Conservation (phyloP, 495 filamentous ascomycete species). For the Trichoderma erinaceum region DNA sequence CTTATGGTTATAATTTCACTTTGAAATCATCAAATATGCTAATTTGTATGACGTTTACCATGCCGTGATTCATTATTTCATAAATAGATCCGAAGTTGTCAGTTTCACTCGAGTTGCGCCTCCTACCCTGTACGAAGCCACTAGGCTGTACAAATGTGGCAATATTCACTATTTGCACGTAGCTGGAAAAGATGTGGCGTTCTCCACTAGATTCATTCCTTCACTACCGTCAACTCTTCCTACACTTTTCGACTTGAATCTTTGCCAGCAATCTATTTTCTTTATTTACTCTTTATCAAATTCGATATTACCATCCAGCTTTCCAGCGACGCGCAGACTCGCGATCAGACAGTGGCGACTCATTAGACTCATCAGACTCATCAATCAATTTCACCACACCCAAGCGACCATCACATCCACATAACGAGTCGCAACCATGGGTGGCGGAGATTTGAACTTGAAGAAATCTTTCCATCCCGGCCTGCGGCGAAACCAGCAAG, state of each 20-base stretch:
- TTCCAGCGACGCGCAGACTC: not conserved
- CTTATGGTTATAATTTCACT: too few relatives aligned
- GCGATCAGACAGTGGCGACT: not conserved
- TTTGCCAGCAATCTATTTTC: not conserved
- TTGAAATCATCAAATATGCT: too few relatives aligned
- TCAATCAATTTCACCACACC: not conserved
- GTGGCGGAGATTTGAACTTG: slow-evolving; percentile 75
- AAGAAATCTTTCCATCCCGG: slow-evolving; percentile 98
- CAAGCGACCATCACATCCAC: not conserved
- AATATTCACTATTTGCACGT: not conserved
- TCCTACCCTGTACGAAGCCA: not conserved
- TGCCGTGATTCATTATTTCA: too few relatives aligned
- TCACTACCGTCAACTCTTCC: too few relatives aligned
- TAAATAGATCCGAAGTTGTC: too few relatives aligned
- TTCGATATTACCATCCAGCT: not conserved
- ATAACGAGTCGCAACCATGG: slow-evolving; percentile 54
- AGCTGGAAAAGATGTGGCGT: not conserved
- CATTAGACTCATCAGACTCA: too few relatives aligned
- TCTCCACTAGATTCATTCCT: not conserved
- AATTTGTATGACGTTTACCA: too few relatives aligned
- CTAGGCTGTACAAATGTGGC: not conserved
- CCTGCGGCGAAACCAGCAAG: slow-evolving; percentile 73
- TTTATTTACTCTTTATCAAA: not conserved
- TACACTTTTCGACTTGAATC: too few relatives aligned
- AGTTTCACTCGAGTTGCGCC: too few relatives aligned